Evolutionary conservation across 352 stramenopile species (phyloP).

Genomic region (Phytophthora uliginosa): DNA sequence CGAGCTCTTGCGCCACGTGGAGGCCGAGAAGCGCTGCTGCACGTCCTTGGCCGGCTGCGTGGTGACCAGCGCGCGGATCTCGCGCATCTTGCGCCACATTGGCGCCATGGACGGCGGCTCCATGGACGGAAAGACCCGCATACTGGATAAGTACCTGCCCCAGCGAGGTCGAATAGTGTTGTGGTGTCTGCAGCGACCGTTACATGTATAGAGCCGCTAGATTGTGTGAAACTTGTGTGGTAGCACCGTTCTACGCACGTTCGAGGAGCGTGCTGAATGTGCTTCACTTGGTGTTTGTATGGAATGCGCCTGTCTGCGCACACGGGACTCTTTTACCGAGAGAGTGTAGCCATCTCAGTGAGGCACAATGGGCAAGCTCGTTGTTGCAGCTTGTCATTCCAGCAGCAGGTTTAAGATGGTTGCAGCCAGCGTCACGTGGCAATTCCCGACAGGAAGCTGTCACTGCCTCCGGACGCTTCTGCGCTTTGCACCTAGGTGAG

Average conservation of each 20-base stretch:
- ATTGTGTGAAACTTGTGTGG: neutral
- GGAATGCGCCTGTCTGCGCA: neutral
- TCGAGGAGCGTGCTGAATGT: conserved; percentile 5
- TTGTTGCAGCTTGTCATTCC: neutral
- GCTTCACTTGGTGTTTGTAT: conserved; percentile 18
- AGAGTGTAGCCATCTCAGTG: conserved; percentile 1
- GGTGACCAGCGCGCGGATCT: conserved; percentile 44
- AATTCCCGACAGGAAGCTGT: conserved; percentile 3
- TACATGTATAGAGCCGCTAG: neutral
- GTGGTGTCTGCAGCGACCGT: neutral
- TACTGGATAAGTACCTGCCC: neutral
- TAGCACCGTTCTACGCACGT: conserved; percentile 24
- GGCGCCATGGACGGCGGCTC: conserved; percentile 45
- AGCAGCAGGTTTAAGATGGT: neutral
- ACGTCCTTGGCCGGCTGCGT: conserved; percentile 18
- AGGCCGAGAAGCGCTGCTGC: conserved; percentile 46
- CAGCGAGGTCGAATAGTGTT: neutral
- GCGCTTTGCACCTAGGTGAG: conserved; percentile 11
- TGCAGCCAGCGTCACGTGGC: conserved; percentile 1
- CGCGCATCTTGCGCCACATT: conserved; percentile 52
- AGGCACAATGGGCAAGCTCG: neutral
- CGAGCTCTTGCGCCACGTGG: conserved; percentile 30
- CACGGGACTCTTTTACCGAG: conserved; percentile 8
- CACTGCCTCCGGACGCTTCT: conserved; percentile 12
- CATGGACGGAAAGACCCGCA: conserved; percentile 34